Evolutionary conservation across 208 protist species (phyloP).

Genomic region (Novymonas esmeraldas): DNA sequence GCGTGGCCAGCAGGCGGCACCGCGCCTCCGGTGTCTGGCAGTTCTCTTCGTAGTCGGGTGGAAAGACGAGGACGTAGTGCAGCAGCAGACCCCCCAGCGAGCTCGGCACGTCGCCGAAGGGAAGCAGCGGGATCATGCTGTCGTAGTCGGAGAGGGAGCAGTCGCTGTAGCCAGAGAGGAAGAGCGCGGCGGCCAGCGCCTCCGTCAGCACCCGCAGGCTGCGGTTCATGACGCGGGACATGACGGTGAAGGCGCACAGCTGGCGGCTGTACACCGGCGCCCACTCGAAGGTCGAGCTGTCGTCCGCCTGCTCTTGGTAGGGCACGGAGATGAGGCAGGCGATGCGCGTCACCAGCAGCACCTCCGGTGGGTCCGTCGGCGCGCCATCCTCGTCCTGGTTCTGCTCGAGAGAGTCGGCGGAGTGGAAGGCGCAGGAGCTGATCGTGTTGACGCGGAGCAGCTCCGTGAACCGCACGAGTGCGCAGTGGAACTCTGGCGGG

Average conservation of each 20-base stretch:
- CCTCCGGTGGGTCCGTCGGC: slow-evolving; percentile 37
- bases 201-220: slow-evolving; percentile 83
- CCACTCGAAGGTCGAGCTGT: slow-evolving; percentile 60
- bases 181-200: slow-evolving; percentile 75
- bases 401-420: slow-evolving; percentile 24
- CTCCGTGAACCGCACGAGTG: slow-evolving; percentile 77
- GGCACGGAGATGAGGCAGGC: slow-evolving; percentile 73
- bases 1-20: slow-evolving; percentile 57
- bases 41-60: slow-evolving; percentile 76
- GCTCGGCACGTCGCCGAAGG: slow-evolving; percentile 72
- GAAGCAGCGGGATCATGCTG: slow-evolving; percentile 51
- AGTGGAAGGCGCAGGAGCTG: slow-evolving; percentile 53
- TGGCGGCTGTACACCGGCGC: slow-evolving; percentile 88
- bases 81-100: slow-evolving; percentile 83
- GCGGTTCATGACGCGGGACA: slow-evolving; percentile 76
- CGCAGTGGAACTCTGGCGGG: slow-evolving; percentile 64
- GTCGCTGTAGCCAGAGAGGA: slow-evolving; percentile 64
- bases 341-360: slow-evolving; percentile 79
- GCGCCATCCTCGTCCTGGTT: slow-evolving; percentile 6
- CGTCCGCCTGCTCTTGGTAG: slow-evolving; percentile 42
- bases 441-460: slow-evolving; percentile 68
- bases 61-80: slow-evolving; percentile 89
- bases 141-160: slow-evolving; percentile 63
- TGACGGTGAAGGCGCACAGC: slow-evolving; percentile 82
- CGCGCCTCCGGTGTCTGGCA: slow-evolving; percentile 63